Evolutionary conservation across 179 eudicot species (phyloP), one percentile per base, ranked within the genome.

Genomic region (Spinacia oleracea): DNA sequence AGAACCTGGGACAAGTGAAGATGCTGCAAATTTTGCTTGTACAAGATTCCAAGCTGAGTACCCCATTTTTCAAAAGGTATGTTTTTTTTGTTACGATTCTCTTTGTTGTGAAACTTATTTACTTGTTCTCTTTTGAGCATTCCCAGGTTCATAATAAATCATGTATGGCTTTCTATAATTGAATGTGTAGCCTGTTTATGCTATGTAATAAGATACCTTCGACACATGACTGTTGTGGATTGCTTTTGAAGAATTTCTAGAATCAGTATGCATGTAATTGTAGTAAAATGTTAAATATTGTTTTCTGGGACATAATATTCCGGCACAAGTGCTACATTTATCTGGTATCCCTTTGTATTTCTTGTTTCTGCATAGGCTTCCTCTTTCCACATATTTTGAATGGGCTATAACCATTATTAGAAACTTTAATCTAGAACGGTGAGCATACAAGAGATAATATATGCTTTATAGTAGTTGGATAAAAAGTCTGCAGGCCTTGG

Each of bases 41-140:
- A 83, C 91, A 43, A 92, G 93, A 84, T 93, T 83, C 85, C 82
- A 89, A 76, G 98, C 96, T 23, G 98, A 92, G 77, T 93, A 89
- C 76, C 97, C 98, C 48, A 87, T 93, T 65, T 92, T 93, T 77
- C 90, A 90, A 65, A 93, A 93, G 93, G 98, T 93, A 77, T 77
- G 27, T 31, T 38, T 12, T 1, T 66, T 42, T 63, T 35, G 27
- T 4, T n/a, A 40, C 3, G 21, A 55, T 9, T 60, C 29, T 27
- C 38, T 8, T 27, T 48, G 5, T 67, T 63, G 29, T 79, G 58
- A 25, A 63, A 65, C 43, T 42, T 63, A 29, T 63, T 9, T 27
- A 65, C 27, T 31, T 48, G 1, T 34, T 62, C 42, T 45, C 9
- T 21, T 21, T 73, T 1, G 45, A 42, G 8, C 21, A 21, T 56